These are phyloP conservation scores for Puccinellia tenuiflora DNA, from an alignment of 176 grass and related monocot genomes.

Conservation along the genomic window DNA sequence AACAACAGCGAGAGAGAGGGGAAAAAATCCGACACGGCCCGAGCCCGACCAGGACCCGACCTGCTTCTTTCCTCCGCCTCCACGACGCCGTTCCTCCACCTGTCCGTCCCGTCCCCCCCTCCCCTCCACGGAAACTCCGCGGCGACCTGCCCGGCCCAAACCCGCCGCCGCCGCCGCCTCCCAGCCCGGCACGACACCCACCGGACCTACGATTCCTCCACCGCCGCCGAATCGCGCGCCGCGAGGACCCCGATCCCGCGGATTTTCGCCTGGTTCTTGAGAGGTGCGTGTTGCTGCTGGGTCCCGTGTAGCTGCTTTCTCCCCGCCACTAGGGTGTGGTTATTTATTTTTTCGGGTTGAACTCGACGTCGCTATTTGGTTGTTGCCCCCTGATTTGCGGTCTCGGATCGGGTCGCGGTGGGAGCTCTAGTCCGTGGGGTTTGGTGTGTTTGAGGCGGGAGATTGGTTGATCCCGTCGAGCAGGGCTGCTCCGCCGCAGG, in stretches of 20 bases:
- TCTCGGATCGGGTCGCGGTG: not conserved
- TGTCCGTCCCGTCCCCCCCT: not conserved
- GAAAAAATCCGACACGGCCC: not conserved
- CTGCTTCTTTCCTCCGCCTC: not conserved
- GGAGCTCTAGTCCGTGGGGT: not conserved
- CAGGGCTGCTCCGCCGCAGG: not conserved
- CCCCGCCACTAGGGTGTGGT: not conserved
- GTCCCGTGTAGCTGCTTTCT: not conserved
- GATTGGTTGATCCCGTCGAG: constrained; percentile 19
- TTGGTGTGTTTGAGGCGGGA: not conserved
- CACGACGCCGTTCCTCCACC: not conserved
- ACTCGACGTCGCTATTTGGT: not conserved
- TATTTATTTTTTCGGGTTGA: not conserved
- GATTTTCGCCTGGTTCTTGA: constrained; percentile 6
- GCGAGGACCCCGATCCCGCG: not conserved
- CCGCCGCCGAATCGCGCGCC: not conserved
- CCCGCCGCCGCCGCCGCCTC: not conserved
- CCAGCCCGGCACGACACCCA: not conserved
- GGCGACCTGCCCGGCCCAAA: not conserved
- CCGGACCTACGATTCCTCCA: not conserved
- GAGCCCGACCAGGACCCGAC: not conserved
- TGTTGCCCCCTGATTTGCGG: not conserved
- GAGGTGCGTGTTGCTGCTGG: not conserved
- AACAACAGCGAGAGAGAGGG: not conserved
- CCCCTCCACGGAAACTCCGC: not conserved